Base-by-base conservation (phyloP, 2,329 filamentous ascomycete species). In the Colletotrichum brevisporum region DNA sequence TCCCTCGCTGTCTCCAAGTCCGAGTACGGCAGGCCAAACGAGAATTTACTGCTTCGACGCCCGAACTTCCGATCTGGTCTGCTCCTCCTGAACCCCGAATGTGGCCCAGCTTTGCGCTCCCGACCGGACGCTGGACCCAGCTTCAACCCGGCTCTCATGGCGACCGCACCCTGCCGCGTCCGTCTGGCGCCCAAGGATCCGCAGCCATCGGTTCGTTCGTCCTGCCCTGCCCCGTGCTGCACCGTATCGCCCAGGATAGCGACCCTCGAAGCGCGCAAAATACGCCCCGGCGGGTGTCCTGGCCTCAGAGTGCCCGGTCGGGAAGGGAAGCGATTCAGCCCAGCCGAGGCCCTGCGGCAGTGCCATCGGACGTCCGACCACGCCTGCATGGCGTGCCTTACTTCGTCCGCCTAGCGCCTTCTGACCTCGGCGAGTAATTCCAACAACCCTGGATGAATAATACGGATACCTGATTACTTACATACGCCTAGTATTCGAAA, bases 281-380 rank as follows among this genome's bases (percentile, higher is more conserved):
- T 36, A 36, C 31, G 31, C 31, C 31, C 31, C 31, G 31, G 31
- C 31, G 31, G 31, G 47, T 24, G 18, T 12, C 15, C 47, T 56
- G 50, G n/a, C 21, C 48, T 27, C 48, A 48, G 54, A 18, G 48
- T 51, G 39, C 24, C 16, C 51, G 39, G 21, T 27, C 54, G 39
- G 18, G 31, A 59, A 60, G 39, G 18, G 31, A 59, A 60, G 36
- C 51, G 16, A 56, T 31, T 58, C 39, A 18, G 21, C 52, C 43
- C 36, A 57, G 24, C 52, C 26, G 52, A 41, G 59, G 45, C 53
- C 26, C 54, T 54, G 62, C 61, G 61, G 55, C 50, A 66, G 55
- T 60, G 43, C 45, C 52, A 47, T 66, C 67, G 67, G 67, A 69
- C 67, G 67, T 69, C 67, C 67, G 67, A 69, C 62, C 67, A 57